phyloP scores from a whole-genome alignment of 495 filamentous ascomycete species.

The Sordaria brevicollis region DNA sequence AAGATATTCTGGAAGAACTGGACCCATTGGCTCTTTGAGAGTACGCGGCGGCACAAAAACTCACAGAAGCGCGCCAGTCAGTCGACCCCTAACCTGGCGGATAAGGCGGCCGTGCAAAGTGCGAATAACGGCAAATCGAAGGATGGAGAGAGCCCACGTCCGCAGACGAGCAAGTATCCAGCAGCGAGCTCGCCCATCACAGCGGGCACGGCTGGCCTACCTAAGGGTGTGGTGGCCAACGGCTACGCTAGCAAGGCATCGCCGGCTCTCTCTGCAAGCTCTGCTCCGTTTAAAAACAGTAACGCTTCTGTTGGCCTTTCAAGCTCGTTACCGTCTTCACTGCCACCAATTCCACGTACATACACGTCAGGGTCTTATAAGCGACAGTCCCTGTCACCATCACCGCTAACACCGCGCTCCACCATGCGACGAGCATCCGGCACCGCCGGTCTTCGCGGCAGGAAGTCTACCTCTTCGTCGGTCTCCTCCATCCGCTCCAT shows the following conservation, averaged over 20 bases:
- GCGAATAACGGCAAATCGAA: slow-evolving; percentile 36
- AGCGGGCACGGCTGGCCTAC: slow-evolving; percentile 18
- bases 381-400: slow-evolving; percentile 80
- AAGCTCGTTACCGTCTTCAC: slow-evolving; percentile 30
- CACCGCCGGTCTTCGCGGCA: slow-evolving; percentile 55
- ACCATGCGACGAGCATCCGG: slow-evolving; percentile 69
- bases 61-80: slow-evolving; percentile 39
- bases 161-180: slow-evolving; percentile 44
- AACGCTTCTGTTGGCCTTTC: slow-evolving; percentile 17
- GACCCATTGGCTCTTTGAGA: slow-evolving; percentile 44
- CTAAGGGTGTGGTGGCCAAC: slow-evolving; percentile 27
- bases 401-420: slow-evolving; percentile 77
- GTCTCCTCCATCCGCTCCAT: slow-evolving; percentile 88
- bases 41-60: slow-evolving; percentile 29
- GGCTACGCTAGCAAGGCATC: slow-evolving; percentile 15
- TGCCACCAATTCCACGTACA: slow-evolving; percentile 24
- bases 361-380: slow-evolving; percentile 48
- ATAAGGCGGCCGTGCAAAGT: slow-evolving; percentile 23
- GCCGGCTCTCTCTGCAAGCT: not conserved
- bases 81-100: slow-evolving; percentile 41
- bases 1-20: slow-evolving; percentile 61
- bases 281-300: slow-evolving; percentile 1
- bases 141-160: slow-evolving; percentile 35
- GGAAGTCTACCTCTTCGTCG: slow-evolving; percentile 94
- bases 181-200: slow-evolving; percentile 10